phyloP scores from a whole-genome alignment of 345 rosid genomes.

The Camelina sativa region DNA sequence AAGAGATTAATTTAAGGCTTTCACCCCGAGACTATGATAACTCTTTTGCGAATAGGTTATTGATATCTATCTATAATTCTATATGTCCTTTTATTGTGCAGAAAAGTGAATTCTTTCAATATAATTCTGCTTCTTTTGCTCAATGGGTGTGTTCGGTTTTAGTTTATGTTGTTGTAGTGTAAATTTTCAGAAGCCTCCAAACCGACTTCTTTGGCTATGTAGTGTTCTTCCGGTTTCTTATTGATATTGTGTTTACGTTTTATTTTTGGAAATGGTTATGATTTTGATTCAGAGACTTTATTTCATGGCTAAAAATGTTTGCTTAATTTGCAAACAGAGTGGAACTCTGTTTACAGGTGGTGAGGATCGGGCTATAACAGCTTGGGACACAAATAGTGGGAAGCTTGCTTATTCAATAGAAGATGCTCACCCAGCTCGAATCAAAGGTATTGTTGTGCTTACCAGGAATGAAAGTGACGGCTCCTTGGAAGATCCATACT shows the following conservation, averaged over 20 bases:
- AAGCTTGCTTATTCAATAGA: conserved; percentile 75
- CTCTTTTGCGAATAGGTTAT: background rate
- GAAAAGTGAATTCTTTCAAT: background rate
- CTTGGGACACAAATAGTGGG: conserved; percentile 89
- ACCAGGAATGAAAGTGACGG: conserved; percentile 49
- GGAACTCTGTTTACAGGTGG: conserved; percentile 83
- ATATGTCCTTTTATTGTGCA: background rate
- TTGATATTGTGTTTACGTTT: background rate
- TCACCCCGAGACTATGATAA: background rate
- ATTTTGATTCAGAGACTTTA: background rate
- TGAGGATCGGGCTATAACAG: conserved; percentile 80
- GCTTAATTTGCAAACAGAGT: conserved; percentile 53
- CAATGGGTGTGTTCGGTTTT: background rate
- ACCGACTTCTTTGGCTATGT: background rate
- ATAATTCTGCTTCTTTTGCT: background rate
- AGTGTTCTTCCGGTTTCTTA: background rate
- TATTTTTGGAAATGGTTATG: background rate
- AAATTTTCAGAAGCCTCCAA: background rate
- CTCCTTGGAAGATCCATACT: conserved; percentile 64
- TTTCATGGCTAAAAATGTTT: conserved; percentile 13
- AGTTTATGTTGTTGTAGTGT: background rate
- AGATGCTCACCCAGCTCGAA: conserved; percentile 81
- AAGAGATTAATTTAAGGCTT: background rate
- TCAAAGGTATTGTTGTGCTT: conserved; percentile 84
- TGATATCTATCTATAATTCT: background rate